A percentile compares a stretch with the other conserved stretches of the same genome.
Conservation (phyloP, 78 protist species). For the Creolimax fragrantissima region DNA sequence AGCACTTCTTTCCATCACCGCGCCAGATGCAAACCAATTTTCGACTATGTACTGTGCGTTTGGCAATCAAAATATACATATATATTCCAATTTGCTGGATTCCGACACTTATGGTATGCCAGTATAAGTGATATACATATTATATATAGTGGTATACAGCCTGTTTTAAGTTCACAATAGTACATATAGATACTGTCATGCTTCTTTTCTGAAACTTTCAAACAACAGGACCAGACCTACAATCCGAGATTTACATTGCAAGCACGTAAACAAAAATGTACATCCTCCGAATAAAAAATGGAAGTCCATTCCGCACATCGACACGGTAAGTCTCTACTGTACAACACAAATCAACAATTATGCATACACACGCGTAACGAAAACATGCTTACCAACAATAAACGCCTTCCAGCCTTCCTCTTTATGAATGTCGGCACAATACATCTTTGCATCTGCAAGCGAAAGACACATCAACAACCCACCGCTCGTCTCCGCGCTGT, state of each 20-base stretch:
- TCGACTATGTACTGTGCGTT: no score
- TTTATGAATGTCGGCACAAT: conserved; percentile 36
- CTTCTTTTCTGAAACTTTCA: neutral
- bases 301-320: neutral
- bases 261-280: neutral
- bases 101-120: no score
- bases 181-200: neutral
- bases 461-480: conserved; percentile 55
- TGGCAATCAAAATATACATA: no score
- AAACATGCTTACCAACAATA: conserved; percentile 41
- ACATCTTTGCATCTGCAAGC: conserved; percentile 29
- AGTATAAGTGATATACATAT: no score
- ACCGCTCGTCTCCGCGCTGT: conserved; percentile 68
- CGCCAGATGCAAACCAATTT: no score
- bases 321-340: neutral
- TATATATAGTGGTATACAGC: no score
- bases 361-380: neutral
- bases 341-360: neutral
- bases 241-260: neutral
- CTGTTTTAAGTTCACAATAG: no score
- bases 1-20: no score
- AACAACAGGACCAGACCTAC: neutral
- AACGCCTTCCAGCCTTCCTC: conserved; percentile 57
- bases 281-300: neutral
- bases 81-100: no score